phyloP scores from a whole-genome alignment of 1,284 basidiomycete genomes.

The Singerocomus rubriflavus region DNA sequence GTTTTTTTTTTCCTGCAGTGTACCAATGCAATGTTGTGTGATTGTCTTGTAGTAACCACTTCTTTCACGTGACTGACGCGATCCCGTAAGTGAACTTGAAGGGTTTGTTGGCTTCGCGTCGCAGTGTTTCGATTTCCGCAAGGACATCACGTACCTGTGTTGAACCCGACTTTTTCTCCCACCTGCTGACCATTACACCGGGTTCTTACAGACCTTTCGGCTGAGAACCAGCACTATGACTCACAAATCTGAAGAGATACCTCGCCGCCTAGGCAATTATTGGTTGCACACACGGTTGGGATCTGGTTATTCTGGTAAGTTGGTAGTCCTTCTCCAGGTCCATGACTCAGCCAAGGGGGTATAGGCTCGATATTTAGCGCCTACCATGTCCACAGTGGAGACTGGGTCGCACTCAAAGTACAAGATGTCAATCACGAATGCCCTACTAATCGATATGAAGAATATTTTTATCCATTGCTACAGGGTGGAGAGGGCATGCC shows the following conservation, averaged over 20 bases:
- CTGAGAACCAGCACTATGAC: conserved; percentile 16
- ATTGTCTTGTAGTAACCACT: conserved; percentile 46
- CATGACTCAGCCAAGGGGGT: conserved; percentile 1
- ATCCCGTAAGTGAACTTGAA: background rate
- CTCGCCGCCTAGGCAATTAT: conserved; percentile 45
- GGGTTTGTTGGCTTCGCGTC: conserved; percentile 11
- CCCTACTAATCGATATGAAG: conserved; percentile 70
- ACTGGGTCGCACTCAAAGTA: conserved; percentile 68
- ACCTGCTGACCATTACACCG: background rate
- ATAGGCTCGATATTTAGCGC: conserved; percentile 66
- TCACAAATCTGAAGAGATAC: conserved; percentile 30
- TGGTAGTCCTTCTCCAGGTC: background rate
- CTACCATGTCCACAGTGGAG: conserved; percentile 48
- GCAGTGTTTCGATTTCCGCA: background rate
- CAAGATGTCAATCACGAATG: conserved; percentile 66
- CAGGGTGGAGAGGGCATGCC: conserved; percentile 76
- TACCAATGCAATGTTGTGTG: background rate
- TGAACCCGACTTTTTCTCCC: background rate
- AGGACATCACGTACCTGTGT: background rate
- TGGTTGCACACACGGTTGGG: conserved; percentile 45
- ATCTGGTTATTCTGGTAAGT: conserved; percentile 53
- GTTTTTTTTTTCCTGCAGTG: background rate
- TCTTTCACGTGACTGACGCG: conserved; percentile 33
- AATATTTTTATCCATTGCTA: conserved; percentile 62
- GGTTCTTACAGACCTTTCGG: background rate